phyloP scores from a whole-genome alignment of 148 eudicot genomes.

The Rhododendron griersonianum region DNA sequence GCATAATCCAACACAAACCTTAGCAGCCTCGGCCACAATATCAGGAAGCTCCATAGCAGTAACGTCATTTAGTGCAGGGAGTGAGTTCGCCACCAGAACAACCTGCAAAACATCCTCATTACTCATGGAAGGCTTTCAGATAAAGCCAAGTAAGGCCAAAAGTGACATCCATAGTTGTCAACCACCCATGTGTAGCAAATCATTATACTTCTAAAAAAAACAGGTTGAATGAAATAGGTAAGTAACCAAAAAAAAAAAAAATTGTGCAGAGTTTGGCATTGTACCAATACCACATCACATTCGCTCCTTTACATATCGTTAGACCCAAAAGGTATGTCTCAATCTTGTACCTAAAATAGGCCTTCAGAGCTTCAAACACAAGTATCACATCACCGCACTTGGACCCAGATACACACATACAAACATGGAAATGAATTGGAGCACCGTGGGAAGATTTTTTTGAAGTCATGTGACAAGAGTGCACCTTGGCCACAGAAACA shows the following conservation, averaged over 20 bases:
- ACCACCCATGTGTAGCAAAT: not conserved
- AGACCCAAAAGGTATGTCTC: not conserved
- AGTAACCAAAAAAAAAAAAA: not conserved
- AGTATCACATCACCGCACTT: not conserved
- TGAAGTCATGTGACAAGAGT: not conserved
- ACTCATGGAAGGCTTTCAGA: not conserved
- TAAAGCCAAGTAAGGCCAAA: not conserved
- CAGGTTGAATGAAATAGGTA: not conserved
- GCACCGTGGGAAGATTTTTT: too few species aligned
- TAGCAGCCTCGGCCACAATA: slow-evolving; percentile 97
- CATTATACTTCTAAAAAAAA: not conserved
- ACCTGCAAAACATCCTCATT: slow-evolving; percentile 46
- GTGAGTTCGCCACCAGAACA: slow-evolving; percentile 92
- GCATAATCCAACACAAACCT: slow-evolving; percentile 39
- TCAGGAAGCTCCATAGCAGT: slow-evolving; percentile 98
- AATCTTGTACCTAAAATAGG: not conserved
- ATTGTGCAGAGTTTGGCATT: not conserved
- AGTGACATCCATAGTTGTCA: not conserved
- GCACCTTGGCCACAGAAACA: not conserved
- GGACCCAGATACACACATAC: not conserved
- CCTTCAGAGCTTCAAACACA: not conserved
- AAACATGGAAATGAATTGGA: not conserved
- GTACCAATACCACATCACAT: not conserved
- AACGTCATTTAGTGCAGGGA: slow-evolving; percentile 91
- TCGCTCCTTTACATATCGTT: not conserved